A percentile compares a stretch with the other conserved stretches of the same genome.
phyloP scores from a whole-genome alignment of 148 eudicot genomes.

The Dysphania ambrosioides region DNA sequence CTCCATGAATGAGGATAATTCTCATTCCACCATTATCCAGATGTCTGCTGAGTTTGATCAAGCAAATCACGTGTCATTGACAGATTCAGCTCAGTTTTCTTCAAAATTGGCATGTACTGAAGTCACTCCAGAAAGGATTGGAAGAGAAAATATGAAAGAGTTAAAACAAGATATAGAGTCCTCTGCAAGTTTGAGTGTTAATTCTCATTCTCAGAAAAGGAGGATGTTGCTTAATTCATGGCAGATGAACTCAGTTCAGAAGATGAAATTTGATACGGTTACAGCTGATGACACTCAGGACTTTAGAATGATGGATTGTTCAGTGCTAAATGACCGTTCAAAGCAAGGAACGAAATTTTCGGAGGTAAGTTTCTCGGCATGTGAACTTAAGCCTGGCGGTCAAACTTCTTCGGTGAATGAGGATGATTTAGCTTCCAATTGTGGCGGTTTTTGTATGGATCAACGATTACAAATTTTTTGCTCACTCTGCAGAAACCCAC shows the following conservation, averaged over 20 bases:
- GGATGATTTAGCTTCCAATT: slow-evolving; percentile 22
- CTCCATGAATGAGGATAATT: slow-evolving; percentile 39
- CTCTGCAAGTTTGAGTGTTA: slow-evolving; percentile 51
- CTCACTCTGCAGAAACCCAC: slow-evolving; percentile 55
- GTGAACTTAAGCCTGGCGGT: slow-evolving; percentile 20
- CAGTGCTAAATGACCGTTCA: slow-evolving; percentile 24
- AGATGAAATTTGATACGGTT: slow-evolving; percentile 32
- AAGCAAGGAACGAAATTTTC: slow-evolving; percentile 23
- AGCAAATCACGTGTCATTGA: slow-evolving; percentile 26
- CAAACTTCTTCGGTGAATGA: slow-evolving; percentile 18
- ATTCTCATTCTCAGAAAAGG: slow-evolving; percentile 65
- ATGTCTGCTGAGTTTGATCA: slow-evolving; percentile 32
- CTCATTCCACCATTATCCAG: slow-evolving; percentile 45
- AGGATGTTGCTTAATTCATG: slow-evolving; percentile 43
- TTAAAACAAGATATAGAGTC: slow-evolving; percentile 40
- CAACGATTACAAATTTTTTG: slow-evolving; percentile 53
- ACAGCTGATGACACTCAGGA: slow-evolving; percentile 25
- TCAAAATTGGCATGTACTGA: slow-evolving; percentile 30
- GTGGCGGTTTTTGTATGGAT: slow-evolving; percentile 29
- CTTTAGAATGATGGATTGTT: slow-evolving; percentile 22
- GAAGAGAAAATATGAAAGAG: slow-evolving; percentile 22
- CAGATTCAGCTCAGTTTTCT: slow-evolving; percentile 29
- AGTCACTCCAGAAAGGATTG: slow-evolving; percentile 54
- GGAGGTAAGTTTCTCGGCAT: slow-evolving; percentile 23
- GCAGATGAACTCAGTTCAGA: slow-evolving; percentile 29